Evolutionary conservation across 2,329 filamentous ascomycete genomes (phyloP).

Genomic region (Ophiostoma angusticollis): DNA sequence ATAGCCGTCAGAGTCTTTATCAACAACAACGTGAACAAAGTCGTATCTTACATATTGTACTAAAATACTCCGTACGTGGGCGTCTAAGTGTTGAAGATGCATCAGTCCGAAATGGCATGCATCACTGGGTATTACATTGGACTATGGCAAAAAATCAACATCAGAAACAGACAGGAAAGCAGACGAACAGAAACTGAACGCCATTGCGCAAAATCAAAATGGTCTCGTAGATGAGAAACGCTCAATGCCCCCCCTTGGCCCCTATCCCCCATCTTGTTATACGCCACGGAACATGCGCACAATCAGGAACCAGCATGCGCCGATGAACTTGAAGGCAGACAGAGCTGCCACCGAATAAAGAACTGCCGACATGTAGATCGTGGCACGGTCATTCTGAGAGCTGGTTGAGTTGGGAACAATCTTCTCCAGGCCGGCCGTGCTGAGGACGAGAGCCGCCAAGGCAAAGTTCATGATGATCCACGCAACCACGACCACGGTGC

Average conservation of each 20-base stretch:
- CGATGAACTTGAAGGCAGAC: constrained; percentile 75
- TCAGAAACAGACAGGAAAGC: not conserved
- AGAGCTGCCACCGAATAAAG: constrained; percentile 80
- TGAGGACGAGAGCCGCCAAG: constrained; percentile 74
- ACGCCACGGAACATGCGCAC: constrained; percentile 72
- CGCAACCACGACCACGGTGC: constrained; percentile 77
- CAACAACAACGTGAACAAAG: too few species aligned
- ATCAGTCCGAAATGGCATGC: too few species aligned
- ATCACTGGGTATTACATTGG: constrained; percentile 10
- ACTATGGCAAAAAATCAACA: constrained; percentile 4
- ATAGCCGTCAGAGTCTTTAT: too few species aligned
- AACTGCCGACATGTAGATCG: constrained; percentile 76
- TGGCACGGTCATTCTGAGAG: constrained; percentile 46
- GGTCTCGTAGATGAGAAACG: not conserved
- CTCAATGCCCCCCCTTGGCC: not conserved
- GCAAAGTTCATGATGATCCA: constrained; percentile 98
- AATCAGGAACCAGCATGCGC: constrained; percentile 84
- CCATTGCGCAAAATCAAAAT: not conserved
- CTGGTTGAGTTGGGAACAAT: constrained; percentile 37
- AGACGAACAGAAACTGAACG: not conserved
- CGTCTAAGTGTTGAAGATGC: too few species aligned
- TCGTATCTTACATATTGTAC: too few species aligned
- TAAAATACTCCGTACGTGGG: too few species aligned
- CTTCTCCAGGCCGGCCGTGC: constrained; percentile 66
- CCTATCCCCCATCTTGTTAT: too few species aligned